Evolutionary conservation across 306 rosid species (phyloP).

Genomic region (Malus sieversii): DNA sequence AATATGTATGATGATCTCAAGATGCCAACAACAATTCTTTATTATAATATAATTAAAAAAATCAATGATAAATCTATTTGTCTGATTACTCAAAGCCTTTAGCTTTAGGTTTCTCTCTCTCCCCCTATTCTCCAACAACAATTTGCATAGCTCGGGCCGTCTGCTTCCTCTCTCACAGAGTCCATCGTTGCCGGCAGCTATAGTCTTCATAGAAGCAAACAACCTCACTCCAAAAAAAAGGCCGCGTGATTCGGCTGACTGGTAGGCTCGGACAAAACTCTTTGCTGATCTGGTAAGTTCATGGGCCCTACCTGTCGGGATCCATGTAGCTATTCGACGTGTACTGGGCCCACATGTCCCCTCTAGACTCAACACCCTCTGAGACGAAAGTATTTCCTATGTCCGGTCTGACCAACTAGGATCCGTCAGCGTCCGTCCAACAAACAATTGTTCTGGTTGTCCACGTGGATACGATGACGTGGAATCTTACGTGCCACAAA

Average conservation of each 20-base stretch:
- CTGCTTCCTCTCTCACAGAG: slow-evolving; percentile 4
- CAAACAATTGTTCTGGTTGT: not conserved
- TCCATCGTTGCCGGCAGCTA: not conserved
- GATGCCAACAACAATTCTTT: not conserved
- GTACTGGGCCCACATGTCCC: slow-evolving; percentile 53
- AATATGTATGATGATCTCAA: not conserved
- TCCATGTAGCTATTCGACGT: slow-evolving; percentile 14
- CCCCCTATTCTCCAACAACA: not conserved
- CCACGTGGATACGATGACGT: slow-evolving; percentile 12
- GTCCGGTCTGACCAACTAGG: slow-evolving; percentile 14
- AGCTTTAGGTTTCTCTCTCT: not conserved
- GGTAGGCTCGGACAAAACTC: slow-evolving; percentile 6
- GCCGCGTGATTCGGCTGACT: slow-evolving; percentile 45
- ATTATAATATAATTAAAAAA: not conserved
- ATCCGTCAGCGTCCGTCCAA: slow-evolving; percentile 34
- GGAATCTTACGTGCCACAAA: slow-evolving; percentile 7
- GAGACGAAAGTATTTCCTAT: slow-evolving; percentile 2
- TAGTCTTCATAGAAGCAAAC: slow-evolving; percentile 24
- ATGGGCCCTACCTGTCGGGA: slow-evolving; percentile 49
- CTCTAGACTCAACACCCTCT: not conserved
- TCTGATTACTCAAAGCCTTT: not conserved
- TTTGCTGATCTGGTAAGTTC: slow-evolving; percentile 30
- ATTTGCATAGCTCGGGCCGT: not conserved
- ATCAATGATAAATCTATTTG: not conserved
- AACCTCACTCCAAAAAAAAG: slow-evolving; percentile 18